Evolutionary conservation across 1,284 basidiomycete species (phyloP), one percentile per base, ranked within the genome.

Genomic region (Sporisorium sorghi): DNA sequence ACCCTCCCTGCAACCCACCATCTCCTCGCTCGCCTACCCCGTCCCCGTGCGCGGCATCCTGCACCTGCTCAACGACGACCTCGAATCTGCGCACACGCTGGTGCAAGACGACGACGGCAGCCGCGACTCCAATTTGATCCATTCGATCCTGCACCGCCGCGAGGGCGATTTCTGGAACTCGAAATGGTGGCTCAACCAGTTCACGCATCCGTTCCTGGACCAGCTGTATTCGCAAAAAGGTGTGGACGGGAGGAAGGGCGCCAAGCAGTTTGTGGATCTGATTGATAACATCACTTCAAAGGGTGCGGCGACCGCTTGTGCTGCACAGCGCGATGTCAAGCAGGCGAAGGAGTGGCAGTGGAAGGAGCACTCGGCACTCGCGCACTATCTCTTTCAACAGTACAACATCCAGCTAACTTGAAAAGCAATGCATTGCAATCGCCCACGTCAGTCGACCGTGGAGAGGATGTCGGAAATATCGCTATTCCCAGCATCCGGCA

Each of bases 381-480:
- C 64, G 0, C n/a, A 58, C 2, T 61, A 61, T 17, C 26, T 71
- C 2, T 68, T 71, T 7, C 19, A 54, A 2, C 32, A 68, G 55
- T 68, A 70, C 37, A 21, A 42, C 1, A 37, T 71, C 11, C 19
- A 28, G 15, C 8, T 53, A 9, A 30, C 50, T 8, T 55, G 59
- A 44, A 43, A 37, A 12, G 14, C 14, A 37, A 40, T 40, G n/a
- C n/a, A 43, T 19, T 21, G 26, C 17, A 8, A n/a, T n/a, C n/a
- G n/a, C n/a, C n/a, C n/a, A 6, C 17, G 9, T 28, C 44, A 62
- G 26, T 42, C 46, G 8, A 44, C 28, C 17, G 23, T n/a, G 5
- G 49, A 26, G 24, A 83, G 70, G 10, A 84, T 79, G 52, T 82
- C 81, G 1, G 73, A 68, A 39, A 84, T 84, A 48, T 84, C 79